Percentiles rank a stretch among this genome's conserved stretches.
Conservation (phyloP, 2,329 filamentous ascomycete species). For the Sphaceloma murrayae region DNA sequence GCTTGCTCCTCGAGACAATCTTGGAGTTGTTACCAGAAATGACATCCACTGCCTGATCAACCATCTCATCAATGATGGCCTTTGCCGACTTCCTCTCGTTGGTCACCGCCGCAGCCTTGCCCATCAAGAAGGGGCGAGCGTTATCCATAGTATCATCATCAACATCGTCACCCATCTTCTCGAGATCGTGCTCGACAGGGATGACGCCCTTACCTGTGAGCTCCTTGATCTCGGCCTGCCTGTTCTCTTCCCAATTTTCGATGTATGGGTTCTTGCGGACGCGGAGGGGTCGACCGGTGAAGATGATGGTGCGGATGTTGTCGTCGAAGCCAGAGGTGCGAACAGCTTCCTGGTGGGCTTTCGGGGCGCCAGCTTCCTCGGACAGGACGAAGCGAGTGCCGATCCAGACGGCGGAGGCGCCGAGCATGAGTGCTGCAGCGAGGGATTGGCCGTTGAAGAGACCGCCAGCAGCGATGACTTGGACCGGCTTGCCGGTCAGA, state of each 20-base stretch:
- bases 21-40: constrained; percentile 24
- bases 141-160: constrained; percentile 86
- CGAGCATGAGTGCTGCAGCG: constrained; percentile 84
- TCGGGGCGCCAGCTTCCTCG: constrained; percentile 88
- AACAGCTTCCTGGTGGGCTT: constrained; percentile 91
- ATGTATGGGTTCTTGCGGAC: constrained; percentile 94
- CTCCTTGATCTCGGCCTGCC: constrained; percentile 80
- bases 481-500: constrained; percentile 76
- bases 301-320: constrained; percentile 95
- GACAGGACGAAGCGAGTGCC: constrained; percentile 91
- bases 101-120: constrained; percentile 87
- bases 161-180: constrained; percentile 57
- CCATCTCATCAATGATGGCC: constrained; percentile 88
- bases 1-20: constrained; percentile 29
- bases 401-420: constrained; percentile 88
- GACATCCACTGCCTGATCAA: constrained; percentile 55
- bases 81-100: constrained; percentile 88
- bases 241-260: constrained; percentile 90
- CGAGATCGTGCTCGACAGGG: constrained; percentile 88
- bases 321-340: constrained; percentile 87
- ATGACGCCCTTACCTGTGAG: constrained; percentile 82
- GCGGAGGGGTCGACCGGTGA: constrained; percentile 89
- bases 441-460: constrained; percentile 87
- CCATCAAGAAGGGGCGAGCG: constrained; percentile 87
- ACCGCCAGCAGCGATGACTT: constrained; percentile 87